Conservation (phyloP, 208 protist species). For the Trypanosoma congolense region DNA sequence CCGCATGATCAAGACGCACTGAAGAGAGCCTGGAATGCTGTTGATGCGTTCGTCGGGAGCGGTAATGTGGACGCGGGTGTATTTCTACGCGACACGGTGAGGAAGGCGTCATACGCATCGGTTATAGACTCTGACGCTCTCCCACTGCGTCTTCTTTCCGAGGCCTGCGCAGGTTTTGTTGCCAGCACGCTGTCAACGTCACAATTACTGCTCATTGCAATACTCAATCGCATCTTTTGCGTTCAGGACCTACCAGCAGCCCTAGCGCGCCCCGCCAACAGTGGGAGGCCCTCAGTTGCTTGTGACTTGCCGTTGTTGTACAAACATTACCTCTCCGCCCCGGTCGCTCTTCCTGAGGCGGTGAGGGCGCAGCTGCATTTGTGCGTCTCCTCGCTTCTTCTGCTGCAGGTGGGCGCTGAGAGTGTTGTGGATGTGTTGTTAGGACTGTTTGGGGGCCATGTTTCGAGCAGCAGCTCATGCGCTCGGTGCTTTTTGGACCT, state of each 20-base stretch:
- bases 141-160: constrained; percentile 4
- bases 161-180: constrained; percentile 1
- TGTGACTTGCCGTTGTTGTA: constrained; percentile 50
- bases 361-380: constrained; percentile 37
- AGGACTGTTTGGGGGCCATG: constrained; percentile 11
- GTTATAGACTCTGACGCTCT: neutral
- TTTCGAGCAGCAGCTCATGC: neutral
- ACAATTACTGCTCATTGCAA: constrained; percentile 31
- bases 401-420: constrained; percentile 28
- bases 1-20: neutral
- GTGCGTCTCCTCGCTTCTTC: constrained; percentile 36
- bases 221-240: constrained; percentile 67
- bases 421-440: constrained; percentile 9
- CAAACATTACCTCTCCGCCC: constrained; percentile 10
- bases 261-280: constrained; percentile 37
- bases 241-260: constrained; percentile 35
- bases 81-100: constrained; percentile 17
- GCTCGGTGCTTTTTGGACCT: constrained; percentile 27
- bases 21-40: constrained; percentile 8
- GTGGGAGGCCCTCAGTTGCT: constrained; percentile 33
- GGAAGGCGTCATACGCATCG: constrained; percentile 7
- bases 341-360: constrained; percentile 7
- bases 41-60: constrained; percentile 15
- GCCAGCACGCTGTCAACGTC: constrained; percentile 5
- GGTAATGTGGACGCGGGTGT: constrained; percentile 15